Conservation (phyloP, 164 flowering plant species). For the Umbilicus rupestris region DNA sequence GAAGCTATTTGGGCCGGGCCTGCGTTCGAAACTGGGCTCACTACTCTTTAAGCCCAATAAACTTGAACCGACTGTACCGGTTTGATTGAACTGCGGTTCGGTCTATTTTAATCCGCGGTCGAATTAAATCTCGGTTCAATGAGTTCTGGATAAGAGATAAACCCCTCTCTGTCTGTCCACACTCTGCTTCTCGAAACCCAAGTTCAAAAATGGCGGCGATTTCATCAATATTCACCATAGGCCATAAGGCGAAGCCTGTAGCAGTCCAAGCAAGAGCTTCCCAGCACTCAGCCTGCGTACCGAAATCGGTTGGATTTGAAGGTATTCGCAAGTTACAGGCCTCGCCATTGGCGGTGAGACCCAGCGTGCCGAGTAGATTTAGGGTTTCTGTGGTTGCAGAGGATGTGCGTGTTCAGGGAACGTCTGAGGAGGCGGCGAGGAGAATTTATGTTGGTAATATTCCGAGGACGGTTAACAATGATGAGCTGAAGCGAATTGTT, state of each 20-base stretch:
- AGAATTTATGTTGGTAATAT: constrained; percentile 81
- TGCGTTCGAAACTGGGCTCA: too few species aligned
- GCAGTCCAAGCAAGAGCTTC: not conserved
- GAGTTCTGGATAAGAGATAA: not conserved
- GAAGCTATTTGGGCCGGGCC: too few species aligned
- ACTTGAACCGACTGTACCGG: too few species aligned
- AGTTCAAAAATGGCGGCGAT: not conserved
- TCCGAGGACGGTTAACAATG: constrained; percentile 49
- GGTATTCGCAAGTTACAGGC: not conserved
- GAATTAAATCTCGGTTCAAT: not conserved
- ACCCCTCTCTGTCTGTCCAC: not conserved
- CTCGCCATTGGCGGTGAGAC: not conserved
- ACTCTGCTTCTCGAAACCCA: not conserved
- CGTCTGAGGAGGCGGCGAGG: constrained; percentile 26
- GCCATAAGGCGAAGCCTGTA: not conserved
- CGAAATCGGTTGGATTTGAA: too few species aligned
- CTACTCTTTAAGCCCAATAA: too few species aligned
- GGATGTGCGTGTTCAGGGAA: not conserved
- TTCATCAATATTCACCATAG: not conserved
- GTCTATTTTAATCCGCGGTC: not conserved
- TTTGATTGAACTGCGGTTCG: too few species aligned
- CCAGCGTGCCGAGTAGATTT: not conserved
- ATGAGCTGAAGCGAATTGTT: constrained; percentile 45
- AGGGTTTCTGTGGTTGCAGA: constrained; percentile 1
- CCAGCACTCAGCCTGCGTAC: not conserved